Evolutionary conservation across 768 basidiomycete species (phyloP).

Genomic region (Boletus vinaceobasis): DNA sequence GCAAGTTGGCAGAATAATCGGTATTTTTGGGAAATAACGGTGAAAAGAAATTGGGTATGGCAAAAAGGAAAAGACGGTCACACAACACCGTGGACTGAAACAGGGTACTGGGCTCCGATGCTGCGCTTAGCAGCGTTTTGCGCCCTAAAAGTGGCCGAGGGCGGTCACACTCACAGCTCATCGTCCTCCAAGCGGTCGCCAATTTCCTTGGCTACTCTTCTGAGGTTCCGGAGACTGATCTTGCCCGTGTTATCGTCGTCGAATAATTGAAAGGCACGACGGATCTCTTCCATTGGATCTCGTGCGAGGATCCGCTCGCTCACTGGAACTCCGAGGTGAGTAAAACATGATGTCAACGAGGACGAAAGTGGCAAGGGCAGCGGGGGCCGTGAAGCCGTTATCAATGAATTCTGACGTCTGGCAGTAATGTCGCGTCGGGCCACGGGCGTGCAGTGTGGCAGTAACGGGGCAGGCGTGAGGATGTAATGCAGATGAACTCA

Average conservation of each 20-base stretch:
- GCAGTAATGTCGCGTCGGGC: conserved; percentile 4
- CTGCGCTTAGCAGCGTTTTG: conserved; percentile 20
- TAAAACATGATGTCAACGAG: background rate
- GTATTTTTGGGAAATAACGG: conserved; percentile 23
- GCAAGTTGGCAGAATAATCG: conserved; percentile 8
- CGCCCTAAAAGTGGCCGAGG: conserved; percentile 14
- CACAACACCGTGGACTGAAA: conserved; percentile 27
- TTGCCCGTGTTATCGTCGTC: conserved; percentile 96
- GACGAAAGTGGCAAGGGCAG: background rate
- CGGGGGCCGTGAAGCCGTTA: background rate
- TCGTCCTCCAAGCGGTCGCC: conserved; percentile 95
- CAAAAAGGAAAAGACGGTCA: conserved; percentile 11
- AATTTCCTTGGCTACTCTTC: conserved; percentile 94
- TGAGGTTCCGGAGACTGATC: conserved; percentile 86
- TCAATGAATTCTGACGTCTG: background rate
- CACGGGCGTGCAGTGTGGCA: background rate
- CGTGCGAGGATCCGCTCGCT: conserved; percentile 89
- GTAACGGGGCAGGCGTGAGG: background rate
- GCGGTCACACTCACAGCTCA: conserved; percentile 71
- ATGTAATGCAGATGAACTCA: conserved; percentile 32
- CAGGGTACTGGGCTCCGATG: conserved; percentile 26
- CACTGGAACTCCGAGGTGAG: conserved; percentile 54
- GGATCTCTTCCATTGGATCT: conserved; percentile 95
- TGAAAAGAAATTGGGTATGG: conserved; percentile 19
- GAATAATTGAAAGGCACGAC: conserved; percentile 93